These are phyloP conservation scores for Elongisporangium prolatum DNA, from an alignment of 352 stramenopile species.

Conservation along the genomic window DNA sequence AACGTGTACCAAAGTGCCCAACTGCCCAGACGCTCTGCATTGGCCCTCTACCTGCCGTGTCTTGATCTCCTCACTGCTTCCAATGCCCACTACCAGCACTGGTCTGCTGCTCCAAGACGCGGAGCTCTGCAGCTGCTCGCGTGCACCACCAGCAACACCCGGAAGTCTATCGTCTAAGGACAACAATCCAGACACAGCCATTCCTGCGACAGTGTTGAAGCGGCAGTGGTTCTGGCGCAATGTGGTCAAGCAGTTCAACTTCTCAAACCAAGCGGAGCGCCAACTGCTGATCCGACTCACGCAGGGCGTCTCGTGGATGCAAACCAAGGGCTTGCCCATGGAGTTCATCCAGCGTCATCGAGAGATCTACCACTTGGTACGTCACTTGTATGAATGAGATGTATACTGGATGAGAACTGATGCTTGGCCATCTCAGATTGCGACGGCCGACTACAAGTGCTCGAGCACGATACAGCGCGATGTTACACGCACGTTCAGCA, in stretches of 20 bases:
- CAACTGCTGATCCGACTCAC: slow-evolving; percentile 61
- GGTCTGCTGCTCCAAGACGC: not conserved
- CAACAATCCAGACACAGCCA: not conserved
- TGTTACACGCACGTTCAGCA: slow-evolving; percentile 83
- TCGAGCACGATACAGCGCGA: slow-evolving; percentile 73
- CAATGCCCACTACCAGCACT: not conserved
- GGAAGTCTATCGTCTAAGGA: not conserved
- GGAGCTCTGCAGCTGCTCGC: not conserved
- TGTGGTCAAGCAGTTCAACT: slow-evolving; percentile 79
- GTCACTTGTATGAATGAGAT: not conserved
- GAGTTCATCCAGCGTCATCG: slow-evolving; percentile 65
- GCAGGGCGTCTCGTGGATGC: slow-evolving; percentile 57
- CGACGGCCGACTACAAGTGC: slow-evolving; percentile 54
- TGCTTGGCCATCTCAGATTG: slow-evolving; percentile 25
- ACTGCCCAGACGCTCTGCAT: not conserved
- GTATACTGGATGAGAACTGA: not conserved
- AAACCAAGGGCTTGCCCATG: slow-evolving; percentile 36
- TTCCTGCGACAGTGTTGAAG: slow-evolving; percentile 13
- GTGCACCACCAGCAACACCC: not conserved
- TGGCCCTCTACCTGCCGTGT: not conserved
- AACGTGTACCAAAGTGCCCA: not conserved
- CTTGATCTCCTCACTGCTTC: not conserved
- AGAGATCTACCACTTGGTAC: slow-evolving; percentile 73
- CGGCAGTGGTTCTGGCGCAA: slow-evolving; percentile 72
- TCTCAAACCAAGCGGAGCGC: slow-evolving; percentile 59